Evolutionary conservation across 441 rosid genomes (phyloP), one percentile per base, ranked within the genome.

Genomic region (Populus hybrid): DNA sequence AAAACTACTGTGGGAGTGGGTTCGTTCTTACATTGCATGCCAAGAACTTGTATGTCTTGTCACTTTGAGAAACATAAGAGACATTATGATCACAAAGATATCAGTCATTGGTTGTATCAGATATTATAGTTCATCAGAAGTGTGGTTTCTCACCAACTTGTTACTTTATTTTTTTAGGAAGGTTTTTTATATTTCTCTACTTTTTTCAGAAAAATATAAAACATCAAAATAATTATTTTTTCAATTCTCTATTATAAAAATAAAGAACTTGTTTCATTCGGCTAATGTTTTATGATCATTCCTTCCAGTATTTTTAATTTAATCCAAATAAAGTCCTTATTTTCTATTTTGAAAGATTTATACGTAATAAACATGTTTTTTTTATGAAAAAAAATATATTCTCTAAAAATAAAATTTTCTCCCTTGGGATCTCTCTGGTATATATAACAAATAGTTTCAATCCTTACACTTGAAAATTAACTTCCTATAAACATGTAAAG

Each of bases 141-240:
- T 70, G 30, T 57, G 8, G n/a, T 81, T 72, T 50, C 78, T 81
- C 6, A 34, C 82, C 59, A 79, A 46, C 76, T 77, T 78, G 77
- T 87, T 26, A 26, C 28, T 26, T 26, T 26, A 26, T 26, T 26
- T 26, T 26, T 26, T 26, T 26, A 26, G 28, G 28, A 26, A 26
- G 0, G 28, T 26, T 26, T 26, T 26, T 26, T 26, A 26, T 26
- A 26, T 1, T 26, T 26, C 28, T 26, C 28, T 26, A 26, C 28
- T 26, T 26, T 26, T 1, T 26, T 26, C 28, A 26, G 28, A 26
- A 26, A 26, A 26, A 26, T 26, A 26, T 26, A 26, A 26, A 26
- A 26, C 28, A 26, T 26, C 28, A 26, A 26, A 26, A 26, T 26
- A 26, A 26, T 26, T 26, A 26, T 26, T 26, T 26, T 26, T 26